A percentile compares a stretch with the other conserved stretches of the same genome.
These are phyloP conservation scores for Knufia fluminis DNA, from an alignment of 2,329 filamentous ascomycete genomes.

Conservation along the genomic window DNA sequence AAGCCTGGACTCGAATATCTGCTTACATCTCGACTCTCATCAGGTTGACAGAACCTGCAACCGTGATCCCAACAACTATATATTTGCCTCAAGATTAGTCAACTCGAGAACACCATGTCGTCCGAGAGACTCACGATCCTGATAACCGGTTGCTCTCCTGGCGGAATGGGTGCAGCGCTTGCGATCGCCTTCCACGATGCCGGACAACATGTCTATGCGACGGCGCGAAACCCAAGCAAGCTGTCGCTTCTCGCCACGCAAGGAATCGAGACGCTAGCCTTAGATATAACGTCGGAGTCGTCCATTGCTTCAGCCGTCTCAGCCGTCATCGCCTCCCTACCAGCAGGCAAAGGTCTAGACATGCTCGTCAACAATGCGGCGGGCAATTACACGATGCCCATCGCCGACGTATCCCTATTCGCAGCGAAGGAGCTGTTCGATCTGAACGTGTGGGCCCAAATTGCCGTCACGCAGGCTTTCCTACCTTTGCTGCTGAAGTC, in stretches of 20 bases:
- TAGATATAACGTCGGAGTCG: constrained; percentile 27
- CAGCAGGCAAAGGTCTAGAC: not conserved
- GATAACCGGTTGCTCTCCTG: constrained; percentile 38
- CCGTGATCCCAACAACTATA: no score
- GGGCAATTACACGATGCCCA: constrained; percentile 22
- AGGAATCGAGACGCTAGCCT: constrained; percentile 24
- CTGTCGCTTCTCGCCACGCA: constrained; percentile 19
- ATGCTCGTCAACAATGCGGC: constrained; percentile 18
- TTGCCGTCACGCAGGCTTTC: constrained; percentile 32
- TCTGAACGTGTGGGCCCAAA: constrained; percentile 28
- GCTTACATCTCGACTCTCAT: no score
- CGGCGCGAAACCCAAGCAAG: constrained; percentile 31
- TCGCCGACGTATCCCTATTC: constrained; percentile 25
- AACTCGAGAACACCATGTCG: no score
- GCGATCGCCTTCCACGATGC: constrained; percentile 46
- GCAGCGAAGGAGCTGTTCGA: constrained; percentile 28
- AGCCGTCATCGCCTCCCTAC: constrained; percentile 9
- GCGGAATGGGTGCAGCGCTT: constrained; percentile 51
- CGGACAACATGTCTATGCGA: constrained; percentile 49
- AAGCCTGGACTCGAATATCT: no score
- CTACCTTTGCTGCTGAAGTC: constrained; percentile 20
- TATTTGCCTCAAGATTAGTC: no score
- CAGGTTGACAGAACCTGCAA: no score
- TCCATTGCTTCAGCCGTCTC: constrained; percentile 25
- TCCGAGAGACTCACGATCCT: no score